phyloP scores from a whole-genome alignment of 768 basidiomycete species.

The Pisolithus sp. region DNA sequence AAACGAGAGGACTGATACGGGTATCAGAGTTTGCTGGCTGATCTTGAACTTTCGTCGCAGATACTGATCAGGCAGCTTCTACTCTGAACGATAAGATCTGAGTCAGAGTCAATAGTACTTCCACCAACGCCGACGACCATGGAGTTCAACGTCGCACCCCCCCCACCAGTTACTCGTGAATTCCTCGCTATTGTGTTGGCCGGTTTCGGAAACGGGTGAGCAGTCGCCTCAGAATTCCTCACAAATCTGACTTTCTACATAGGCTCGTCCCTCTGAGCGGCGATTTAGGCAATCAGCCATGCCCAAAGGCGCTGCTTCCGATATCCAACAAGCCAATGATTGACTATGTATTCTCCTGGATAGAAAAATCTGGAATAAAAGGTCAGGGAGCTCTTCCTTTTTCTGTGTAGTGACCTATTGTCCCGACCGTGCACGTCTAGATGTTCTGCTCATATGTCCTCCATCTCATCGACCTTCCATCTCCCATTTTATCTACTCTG shows the following conservation, averaged over 20 bases:
- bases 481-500: conserved; percentile 81
- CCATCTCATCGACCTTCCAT: conserved; percentile 66
- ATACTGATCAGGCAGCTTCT: conserved; percentile 1
- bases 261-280: conserved; percentile 72
- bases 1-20: too few relatives aligned
- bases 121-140: conserved; percentile 17
- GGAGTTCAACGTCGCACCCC: conserved; percentile 57
- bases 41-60: too few relatives aligned
- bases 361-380: conserved; percentile 80
- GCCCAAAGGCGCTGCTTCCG: conserved; percentile 83
- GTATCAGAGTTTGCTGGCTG: conserved; percentile 6
- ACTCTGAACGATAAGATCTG: background rate
- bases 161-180: conserved; percentile 55
- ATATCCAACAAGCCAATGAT: conserved; percentile 85
- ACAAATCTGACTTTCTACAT: conserved; percentile 10
- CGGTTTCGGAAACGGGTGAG: conserved; percentile 89
- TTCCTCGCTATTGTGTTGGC: conserved; percentile 86
- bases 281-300: conserved; percentile 74
- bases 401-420: conserved; percentile 1
- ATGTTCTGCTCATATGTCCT: conserved; percentile 84
- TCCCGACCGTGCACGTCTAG: conserved; percentile 33
- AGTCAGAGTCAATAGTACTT: conserved; percentile 15
- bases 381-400: conserved; percentile 37
- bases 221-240: background rate
- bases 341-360: conserved; percentile 77